A percentile compares a stretch with the other conserved stretches of the same genome.
Evolutionary conservation across 176 grass and related monocot species (phyloP).

Genomic region (Oryza meridionalis): DNA sequence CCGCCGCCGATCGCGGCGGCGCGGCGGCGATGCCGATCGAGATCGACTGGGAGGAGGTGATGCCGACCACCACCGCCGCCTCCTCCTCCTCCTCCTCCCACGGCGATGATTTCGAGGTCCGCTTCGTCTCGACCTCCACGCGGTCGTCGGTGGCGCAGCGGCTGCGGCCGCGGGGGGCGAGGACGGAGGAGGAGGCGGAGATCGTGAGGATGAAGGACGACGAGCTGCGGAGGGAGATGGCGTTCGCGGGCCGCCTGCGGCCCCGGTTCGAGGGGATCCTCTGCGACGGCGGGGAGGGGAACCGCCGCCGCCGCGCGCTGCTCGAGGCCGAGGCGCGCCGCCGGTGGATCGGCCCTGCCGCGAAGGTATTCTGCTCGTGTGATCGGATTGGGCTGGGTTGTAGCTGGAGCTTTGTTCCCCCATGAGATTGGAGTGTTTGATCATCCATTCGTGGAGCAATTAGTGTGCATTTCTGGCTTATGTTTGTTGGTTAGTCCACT

Average conservation of each 20-base stretch:
- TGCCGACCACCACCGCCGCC: accelerated
- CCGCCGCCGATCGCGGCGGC: neutral
- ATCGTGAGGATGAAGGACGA: neutral
- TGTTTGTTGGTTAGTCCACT: neutral
- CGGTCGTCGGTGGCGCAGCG: neutral
- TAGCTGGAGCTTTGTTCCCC: neutral
- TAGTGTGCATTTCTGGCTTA: neutral
- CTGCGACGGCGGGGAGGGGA: neutral
- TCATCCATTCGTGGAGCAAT: neutral
- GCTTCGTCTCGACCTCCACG: neutral
- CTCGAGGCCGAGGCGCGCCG: neutral
- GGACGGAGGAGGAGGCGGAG: neutral
- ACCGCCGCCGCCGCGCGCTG: neutral
- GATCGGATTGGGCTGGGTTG: too few relatives aligned
- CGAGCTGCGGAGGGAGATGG: neutral
- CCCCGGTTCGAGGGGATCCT: neutral
- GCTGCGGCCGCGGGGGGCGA: neutral
- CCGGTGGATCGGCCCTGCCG: neutral
- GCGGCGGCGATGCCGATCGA: neutral
- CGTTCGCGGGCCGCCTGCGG: neutral
- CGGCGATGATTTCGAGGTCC: neutral
- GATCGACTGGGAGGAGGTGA: neutral
- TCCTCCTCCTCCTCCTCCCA: neutral
- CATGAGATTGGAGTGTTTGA: neutral
- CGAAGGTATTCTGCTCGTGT: slow-evolving; percentile 16